Conservation (phyloP, 2,329 filamentous ascomycete genomes). For the Fusarium duplospermum region DNA sequence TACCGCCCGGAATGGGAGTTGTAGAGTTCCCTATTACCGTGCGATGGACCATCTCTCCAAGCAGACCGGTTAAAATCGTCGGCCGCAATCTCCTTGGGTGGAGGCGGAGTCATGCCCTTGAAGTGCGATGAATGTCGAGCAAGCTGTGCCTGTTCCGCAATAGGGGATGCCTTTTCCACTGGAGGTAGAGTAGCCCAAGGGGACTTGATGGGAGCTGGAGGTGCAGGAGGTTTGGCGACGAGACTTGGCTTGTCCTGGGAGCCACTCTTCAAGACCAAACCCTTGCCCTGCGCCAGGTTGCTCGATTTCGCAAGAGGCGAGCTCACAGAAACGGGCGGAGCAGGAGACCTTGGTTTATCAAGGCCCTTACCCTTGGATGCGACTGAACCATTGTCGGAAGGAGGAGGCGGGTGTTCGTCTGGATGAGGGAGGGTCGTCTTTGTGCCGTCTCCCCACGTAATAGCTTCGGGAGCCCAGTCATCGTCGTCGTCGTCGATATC, state of each 20-base stretch:
- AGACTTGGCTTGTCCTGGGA: slow-evolving; percentile 77
- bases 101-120: slow-evolving; percentile 64
- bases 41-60: slow-evolving; percentile 77
- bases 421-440: slow-evolving; percentile 79
- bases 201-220: slow-evolving; percentile 81
- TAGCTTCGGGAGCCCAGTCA: slow-evolving; percentile 86
- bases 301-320: slow-evolving; percentile 59
- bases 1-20: slow-evolving; percentile 97
- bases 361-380: slow-evolving; percentile 35
- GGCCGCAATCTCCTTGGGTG: slow-evolving; percentile 83
- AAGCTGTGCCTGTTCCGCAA: slow-evolving; percentile 64
- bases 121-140: slow-evolving; percentile 66
- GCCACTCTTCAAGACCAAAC: slow-evolving; percentile 73
- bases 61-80: slow-evolving; percentile 91
- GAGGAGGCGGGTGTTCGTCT: slow-evolving; percentile 59
- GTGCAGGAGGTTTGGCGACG: slow-evolving; percentile 76
- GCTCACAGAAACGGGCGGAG: slow-evolving; percentile 48
- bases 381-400: slow-evolving; percentile 43
- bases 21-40: slow-evolving; percentile 80
- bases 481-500: slow-evolving; percentile 92
- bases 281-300: slow-evolving; percentile 66
- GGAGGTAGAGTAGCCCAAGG: slow-evolving; percentile 92
- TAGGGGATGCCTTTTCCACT: slow-evolving; percentile 82
- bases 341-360: slow-evolving; percentile 61
- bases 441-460: slow-evolving; percentile 90